phyloP scores from a whole-genome alignment of 2,329 filamentous ascomycete species.

The Immersiporthe knoxdaviesiana region DNA sequence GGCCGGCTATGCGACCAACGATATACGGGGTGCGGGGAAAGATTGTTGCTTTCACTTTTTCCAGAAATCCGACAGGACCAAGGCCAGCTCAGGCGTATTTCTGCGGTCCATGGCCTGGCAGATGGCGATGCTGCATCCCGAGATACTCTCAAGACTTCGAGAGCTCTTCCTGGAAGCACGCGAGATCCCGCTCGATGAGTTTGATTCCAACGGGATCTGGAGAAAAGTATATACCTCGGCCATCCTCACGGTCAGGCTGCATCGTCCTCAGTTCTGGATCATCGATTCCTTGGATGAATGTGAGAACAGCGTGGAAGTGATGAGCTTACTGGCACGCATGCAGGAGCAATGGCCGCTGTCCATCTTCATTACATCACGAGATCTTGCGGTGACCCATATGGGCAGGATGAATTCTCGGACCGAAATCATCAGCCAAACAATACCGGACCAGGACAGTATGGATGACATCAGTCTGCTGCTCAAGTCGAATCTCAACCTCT shows the following conservation, averaged over 20 bases:
- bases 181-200: constrained; percentile 31
- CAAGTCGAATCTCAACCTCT: constrained; percentile 30
- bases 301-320: constrained; percentile 31
- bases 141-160: constrained; percentile 29
- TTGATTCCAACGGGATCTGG: constrained; percentile 36
- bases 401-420: constrained; percentile 3
- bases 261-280: constrained; percentile 37
- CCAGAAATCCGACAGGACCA: constrained; percentile 41
- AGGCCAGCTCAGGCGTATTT: constrained; percentile 36
- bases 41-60: constrained; percentile 34
- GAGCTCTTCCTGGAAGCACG: constrained; percentile 28
- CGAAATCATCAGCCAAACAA: constrained; percentile 31
- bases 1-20: constrained; percentile 27
- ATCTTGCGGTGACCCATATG: constrained; percentile 28
- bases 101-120: constrained; percentile 39
- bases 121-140: constrained; percentile 36
- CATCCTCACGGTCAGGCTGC: constrained; percentile 33
- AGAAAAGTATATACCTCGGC: constrained; percentile 33
- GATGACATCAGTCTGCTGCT: constrained; percentile 35
- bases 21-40: constrained; percentile 16
- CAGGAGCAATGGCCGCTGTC: constrained; percentile 35
- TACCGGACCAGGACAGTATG: constrained; percentile 33
- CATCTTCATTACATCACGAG: constrained; percentile 36
- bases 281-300: constrained; percentile 42
- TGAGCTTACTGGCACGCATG: constrained; percentile 33